Evolutionary conservation across 345 rosid species (phyloP).

Genomic region (Balakata baccata): DNA sequence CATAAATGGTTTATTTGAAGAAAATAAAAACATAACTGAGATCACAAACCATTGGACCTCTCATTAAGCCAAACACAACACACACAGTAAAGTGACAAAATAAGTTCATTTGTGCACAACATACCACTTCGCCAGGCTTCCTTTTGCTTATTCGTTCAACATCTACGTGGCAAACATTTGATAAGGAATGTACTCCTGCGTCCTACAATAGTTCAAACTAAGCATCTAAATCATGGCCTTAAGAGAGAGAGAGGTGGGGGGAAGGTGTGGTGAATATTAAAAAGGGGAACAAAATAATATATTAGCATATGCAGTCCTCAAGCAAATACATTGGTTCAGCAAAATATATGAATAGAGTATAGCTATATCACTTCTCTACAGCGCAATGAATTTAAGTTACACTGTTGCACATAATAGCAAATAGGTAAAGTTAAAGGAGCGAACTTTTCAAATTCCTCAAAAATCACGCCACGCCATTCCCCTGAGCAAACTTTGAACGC

Average conservation of each 20-base stretch:
- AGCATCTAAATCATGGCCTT: slow-evolving; percentile 6
- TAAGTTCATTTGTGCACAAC: slow-evolving; percentile 10
- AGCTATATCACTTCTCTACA: neutral
- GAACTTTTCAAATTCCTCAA: too few species aligned
- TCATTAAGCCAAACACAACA: neutral
- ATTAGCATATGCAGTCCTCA: neutral
- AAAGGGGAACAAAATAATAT: neutral
- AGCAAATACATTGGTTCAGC: neutral
- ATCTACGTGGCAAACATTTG: slow-evolving; percentile 97
- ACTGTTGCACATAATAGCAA: too few species aligned
- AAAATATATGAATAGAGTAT: neutral
- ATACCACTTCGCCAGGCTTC: slow-evolving; percentile 88
- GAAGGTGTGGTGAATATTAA: too few species aligned
- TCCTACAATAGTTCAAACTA: slow-evolving; percentile 48
- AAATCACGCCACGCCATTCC: too few species aligned
- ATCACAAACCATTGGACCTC: neutral
- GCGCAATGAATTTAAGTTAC: neutral
- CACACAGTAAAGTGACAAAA: neutral
- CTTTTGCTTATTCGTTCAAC: slow-evolving; percentile 84
- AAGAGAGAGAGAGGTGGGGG: too few species aligned
- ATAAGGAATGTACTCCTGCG: slow-evolving; percentile 92
- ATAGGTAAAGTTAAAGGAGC: too few species aligned
- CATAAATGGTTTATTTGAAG: neutral
- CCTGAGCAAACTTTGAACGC: too few species aligned
- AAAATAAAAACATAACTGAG: neutral